Conservation (phyloP, 345 rosid species). For the Eucalyptus tenuipes region DNA sequence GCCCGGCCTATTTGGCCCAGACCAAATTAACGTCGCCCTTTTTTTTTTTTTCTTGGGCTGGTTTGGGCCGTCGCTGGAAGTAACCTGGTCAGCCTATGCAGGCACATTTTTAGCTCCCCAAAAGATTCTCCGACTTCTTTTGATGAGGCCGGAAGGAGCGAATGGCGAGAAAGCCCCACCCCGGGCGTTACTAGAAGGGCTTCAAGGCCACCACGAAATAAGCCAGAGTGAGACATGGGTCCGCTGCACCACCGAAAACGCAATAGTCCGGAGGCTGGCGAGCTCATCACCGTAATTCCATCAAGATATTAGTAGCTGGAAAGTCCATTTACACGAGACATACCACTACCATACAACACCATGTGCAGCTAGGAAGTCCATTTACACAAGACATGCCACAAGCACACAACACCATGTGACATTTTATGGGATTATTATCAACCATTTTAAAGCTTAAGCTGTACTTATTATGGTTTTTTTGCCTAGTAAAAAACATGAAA, state of each 20-base stretch:
- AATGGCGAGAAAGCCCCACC: neutral
- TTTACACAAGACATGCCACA: too few species aligned
- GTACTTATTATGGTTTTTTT: too few species aligned
- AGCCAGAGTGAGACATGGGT: neutral
- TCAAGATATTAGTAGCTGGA: neutral
- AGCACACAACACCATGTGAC: accelerated
- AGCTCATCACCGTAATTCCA: neutral
- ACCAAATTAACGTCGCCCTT: neutral
- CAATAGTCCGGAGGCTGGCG: neutral
- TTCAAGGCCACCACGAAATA: neutral
- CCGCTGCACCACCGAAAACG: neutral
- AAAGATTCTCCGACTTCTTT: neutral
- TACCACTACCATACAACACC: accelerated
- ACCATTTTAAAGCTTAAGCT: accelerated
- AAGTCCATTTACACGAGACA: neutral
- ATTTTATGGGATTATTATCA: too few species aligned
- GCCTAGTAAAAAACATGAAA: accelerated
- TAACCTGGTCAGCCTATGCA: neutral
- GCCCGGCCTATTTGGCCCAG: neutral
- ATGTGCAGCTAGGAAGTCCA: too few species aligned
- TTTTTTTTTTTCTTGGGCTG: neutral
- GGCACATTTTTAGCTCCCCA: neutral
- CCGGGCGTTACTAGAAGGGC: neutral
- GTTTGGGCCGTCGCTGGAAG: neutral
- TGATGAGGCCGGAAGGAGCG: neutral